A percentile compares a stretch with the other conserved stretches of the same genome.
These are phyloP conservation scores for Malania oleifera DNA, from an alignment of 164 flowering plant genomes.

Conservation along the genomic window DNA sequence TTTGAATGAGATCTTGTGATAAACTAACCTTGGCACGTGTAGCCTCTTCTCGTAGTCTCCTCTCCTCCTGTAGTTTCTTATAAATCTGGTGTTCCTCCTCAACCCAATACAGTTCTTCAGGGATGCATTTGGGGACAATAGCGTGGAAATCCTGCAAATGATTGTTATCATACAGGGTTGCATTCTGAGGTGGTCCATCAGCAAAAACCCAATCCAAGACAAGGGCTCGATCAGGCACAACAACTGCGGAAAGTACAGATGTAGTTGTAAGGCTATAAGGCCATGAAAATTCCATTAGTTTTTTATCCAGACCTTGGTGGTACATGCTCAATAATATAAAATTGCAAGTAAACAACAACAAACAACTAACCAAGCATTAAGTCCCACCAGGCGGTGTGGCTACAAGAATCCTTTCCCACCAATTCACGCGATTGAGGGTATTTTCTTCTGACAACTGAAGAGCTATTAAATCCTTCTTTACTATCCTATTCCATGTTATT, in stretches of 20 bases:
- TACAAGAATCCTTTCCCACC: too few species aligned
- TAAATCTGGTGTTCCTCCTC: constrained; percentile 70
- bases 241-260: constrained; percentile 42
- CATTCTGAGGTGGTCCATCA: constrained; percentile 80
- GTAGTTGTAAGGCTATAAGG: neutral
- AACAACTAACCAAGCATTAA: too few species aligned
- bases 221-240: constrained; percentile 68
- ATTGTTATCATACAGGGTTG: constrained; percentile 81
- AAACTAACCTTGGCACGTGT: constrained; percentile 68
- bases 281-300: neutral
- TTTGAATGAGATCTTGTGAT: neutral
- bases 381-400: too few species aligned
- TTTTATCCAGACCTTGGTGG: too few species aligned
- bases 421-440: too few species aligned
- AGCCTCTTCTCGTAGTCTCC: constrained; percentile 70
- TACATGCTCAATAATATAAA: too few species aligned
- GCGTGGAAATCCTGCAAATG: constrained; percentile 79
- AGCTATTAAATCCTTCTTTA: too few species aligned
- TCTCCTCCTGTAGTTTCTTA: constrained; percentile 67
- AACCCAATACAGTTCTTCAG: constrained; percentile 70
- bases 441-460: too few species aligned
- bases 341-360: too few species aligned
- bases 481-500: too few species aligned
- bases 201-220: constrained; percentile 98
- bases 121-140: constrained; percentile 46